Conservation (phyloP, 495 filamentous ascomycete species). For the Neurospora sp. region DNA sequence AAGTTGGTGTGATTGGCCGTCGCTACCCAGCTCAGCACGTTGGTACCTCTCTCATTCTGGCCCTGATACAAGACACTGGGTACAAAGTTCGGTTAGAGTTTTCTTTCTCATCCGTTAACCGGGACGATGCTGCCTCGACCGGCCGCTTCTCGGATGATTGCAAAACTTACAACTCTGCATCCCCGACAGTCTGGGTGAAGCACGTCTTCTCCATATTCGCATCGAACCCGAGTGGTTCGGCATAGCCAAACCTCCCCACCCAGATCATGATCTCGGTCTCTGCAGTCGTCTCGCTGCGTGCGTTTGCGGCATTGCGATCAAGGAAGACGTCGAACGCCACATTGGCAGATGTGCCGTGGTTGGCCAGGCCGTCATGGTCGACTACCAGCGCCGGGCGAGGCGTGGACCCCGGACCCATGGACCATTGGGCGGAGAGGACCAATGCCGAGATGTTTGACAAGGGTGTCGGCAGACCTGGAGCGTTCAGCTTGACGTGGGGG, state of each 20-base stretch:
- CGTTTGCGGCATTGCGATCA: constrained; percentile 11
- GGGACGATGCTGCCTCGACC: background rate
- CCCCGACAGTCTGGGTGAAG: constrained; percentile 4
- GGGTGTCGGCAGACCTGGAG: constrained; percentile 11
- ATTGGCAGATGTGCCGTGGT: constrained; percentile 13
- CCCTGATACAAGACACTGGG: constrained; percentile 17
- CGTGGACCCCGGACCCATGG: constrained; percentile 20
- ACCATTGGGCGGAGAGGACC: constrained; percentile 15
- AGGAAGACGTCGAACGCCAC: constrained; percentile 24
- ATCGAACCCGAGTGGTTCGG: constrained; percentile 16
- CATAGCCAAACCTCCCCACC: constrained; percentile 15
- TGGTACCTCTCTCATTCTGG: constrained; percentile 16
- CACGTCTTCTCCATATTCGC: background rate
- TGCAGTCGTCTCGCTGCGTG: constrained; percentile 13
- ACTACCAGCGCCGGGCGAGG: constrained; percentile 8
- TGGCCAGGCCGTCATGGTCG: constrained; percentile 9
- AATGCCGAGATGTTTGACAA: constrained; percentile 23
- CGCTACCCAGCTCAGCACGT: constrained; percentile 20
- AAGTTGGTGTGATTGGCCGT: constrained; percentile 10
- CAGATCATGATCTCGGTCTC: constrained; percentile 25
- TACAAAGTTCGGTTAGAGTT: background rate
- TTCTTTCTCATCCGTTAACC: background rate
- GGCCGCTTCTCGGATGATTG: background rate
- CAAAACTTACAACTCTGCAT: constrained; percentile 15
- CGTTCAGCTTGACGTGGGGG: constrained; percentile 23